Evolutionary conservation across 208 protist genomes (phyloP).

Genomic region (Zelonia costaricensis): DNA sequence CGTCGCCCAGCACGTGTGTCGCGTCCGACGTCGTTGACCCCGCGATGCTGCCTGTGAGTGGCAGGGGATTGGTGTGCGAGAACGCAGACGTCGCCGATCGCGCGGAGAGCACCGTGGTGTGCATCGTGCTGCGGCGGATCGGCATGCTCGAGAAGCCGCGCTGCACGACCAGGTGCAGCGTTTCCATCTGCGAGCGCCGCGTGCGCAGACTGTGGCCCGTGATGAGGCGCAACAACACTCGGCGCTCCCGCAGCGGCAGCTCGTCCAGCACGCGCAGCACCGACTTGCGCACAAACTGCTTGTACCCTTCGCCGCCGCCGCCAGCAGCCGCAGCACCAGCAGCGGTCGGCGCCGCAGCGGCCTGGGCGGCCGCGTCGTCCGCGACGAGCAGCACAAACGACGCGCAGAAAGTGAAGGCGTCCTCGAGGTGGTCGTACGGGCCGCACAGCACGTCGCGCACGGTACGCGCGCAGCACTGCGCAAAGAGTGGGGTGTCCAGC

Average conservation of each 20-base stretch:
- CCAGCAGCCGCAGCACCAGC: neutral
- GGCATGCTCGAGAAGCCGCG: conserved; percentile 1
- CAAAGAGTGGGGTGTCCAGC: conserved; percentile 36
- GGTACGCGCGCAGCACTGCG: conserved; percentile 50
- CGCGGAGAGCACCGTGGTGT: too few species aligned
- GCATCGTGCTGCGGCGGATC: neutral
- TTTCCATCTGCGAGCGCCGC: conserved; percentile 2
- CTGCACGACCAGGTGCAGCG: conserved; percentile 10
- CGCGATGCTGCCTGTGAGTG: too few species aligned
- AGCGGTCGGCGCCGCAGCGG: neutral
- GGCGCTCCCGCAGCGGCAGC: conserved; percentile 36
- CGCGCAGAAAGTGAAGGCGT: conserved; percentile 32
- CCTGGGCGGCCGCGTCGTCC: conserved; percentile 4
- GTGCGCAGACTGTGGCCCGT: conserved; percentile 35
- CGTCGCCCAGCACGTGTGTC: neutral
- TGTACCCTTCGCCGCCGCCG: conserved; percentile 20
- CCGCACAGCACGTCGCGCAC: conserved; percentile 54
- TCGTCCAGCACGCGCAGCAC: conserved; percentile 43
- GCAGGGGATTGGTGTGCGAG: too few species aligned
- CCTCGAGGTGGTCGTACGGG: conserved; percentile 13
- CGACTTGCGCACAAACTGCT: conserved; percentile 10
- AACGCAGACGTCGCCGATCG: too few species aligned
- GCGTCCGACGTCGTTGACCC: too few species aligned
- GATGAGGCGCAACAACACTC: conserved; percentile 49
- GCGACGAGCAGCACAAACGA: conserved; percentile 41